Evolutionary conservation across 2,329 filamentous ascomycete genomes (phyloP).

Genomic region (Mycosphaerella sp.): DNA sequence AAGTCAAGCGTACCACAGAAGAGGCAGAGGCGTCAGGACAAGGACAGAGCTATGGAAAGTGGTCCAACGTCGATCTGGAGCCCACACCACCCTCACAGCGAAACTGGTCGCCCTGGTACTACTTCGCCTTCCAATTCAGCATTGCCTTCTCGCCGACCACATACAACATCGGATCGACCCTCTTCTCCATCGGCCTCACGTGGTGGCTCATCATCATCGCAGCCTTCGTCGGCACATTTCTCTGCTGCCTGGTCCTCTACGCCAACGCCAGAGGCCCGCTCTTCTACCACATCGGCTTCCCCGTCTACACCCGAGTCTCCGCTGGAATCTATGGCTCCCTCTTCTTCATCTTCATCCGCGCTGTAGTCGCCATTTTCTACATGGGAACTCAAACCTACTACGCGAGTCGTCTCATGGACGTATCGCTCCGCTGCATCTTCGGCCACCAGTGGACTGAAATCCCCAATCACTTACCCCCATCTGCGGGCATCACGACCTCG

Average conservation of each 20-base stretch:
- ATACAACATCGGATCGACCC: slow-evolving; percentile 32
- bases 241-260: slow-evolving; percentile 33
- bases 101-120: slow-evolving; percentile 27
- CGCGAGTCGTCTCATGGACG: slow-evolving; percentile 34
- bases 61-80: slow-evolving; percentile 25
- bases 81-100: slow-evolving; percentile 22
- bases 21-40: background rate
- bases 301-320: slow-evolving; percentile 33
- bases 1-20: slow-evolving; percentile 2
- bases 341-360: slow-evolving; percentile 38
- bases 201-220: slow-evolving; percentile 35
- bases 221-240: slow-evolving; percentile 25
- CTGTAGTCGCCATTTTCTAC: slow-evolving; percentile 37
- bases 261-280: slow-evolving; percentile 35
- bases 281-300: slow-evolving; percentile 36
- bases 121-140: slow-evolving; percentile 34
- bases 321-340: slow-evolving; percentile 37
- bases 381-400: slow-evolving; percentile 36
- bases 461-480: slow-evolving; percentile 28
- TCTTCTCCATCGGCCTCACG: slow-evolving; percentile 32
- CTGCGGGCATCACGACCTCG: slow-evolving; percentile 32
- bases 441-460: slow-evolving; percentile 36
- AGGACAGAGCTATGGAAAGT: slow-evolving; percentile 13
- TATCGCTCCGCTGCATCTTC: slow-evolving; percentile 38
- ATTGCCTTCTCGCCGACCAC: slow-evolving; percentile 34